phyloP scores from a whole-genome alignment of 768 basidiomycete species.

The Boletus insuetus region DNA sequence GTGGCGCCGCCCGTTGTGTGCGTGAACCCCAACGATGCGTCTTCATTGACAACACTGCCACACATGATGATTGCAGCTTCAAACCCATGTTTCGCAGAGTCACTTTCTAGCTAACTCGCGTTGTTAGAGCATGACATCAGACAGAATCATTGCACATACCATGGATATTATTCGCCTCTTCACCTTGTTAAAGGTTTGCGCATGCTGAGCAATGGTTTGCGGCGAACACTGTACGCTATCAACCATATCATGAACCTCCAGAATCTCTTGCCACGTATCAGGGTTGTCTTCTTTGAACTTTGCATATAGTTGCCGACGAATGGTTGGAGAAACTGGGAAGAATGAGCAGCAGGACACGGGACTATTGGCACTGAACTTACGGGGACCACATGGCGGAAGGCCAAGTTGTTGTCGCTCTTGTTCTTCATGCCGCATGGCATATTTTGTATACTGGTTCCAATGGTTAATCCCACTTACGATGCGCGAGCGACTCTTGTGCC shows the following conservation, averaged over 20 bases:
- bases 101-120: neutral
- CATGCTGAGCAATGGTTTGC: neutral
- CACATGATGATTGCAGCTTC: neutral
- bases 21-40: neutral
- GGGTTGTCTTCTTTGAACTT: slow-evolving; percentile 8
- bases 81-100: neutral
- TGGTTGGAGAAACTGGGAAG: neutral
- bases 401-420: neutral
- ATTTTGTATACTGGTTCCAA: slow-evolving; percentile 5
- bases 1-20: neutral
- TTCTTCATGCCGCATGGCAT: neutral
- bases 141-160: neutral
- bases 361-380: neutral
- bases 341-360: no score
- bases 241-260: neutral
- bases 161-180: neutral
- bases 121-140: neutral
- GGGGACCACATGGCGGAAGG: neutral
- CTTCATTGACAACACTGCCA: slow-evolving; percentile 2
- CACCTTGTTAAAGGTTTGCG: neutral
- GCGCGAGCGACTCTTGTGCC: slow-evolving; percentile 2
- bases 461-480: neutral
- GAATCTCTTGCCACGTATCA: slow-evolving; percentile 4
- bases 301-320: neutral
- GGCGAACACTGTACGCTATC: neutral